These are phyloP conservation scores for Neltuma alba DNA, from an alignment of 306 rosid genomes.

Conservation along the genomic window DNA sequence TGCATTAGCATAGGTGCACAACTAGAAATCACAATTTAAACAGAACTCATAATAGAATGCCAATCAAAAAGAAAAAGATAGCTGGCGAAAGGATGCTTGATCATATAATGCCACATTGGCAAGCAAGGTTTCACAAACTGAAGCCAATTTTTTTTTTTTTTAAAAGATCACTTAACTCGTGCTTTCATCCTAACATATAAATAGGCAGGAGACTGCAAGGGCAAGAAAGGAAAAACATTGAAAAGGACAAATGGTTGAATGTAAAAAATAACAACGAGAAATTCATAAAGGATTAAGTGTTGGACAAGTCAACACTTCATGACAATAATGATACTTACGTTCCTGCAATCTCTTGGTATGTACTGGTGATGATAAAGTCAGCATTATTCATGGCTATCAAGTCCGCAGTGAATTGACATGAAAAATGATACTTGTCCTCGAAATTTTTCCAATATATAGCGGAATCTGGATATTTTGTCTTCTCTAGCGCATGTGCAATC, in stretches of 20 bases:
- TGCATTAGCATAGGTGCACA: constrained; percentile 17
- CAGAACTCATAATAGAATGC: background rate
- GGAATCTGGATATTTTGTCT: constrained; percentile 93
- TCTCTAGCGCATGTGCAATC: constrained; percentile 92
- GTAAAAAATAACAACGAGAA: constrained; percentile 8
- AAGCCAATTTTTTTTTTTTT: too few relatives aligned
- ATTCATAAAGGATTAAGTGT: background rate
- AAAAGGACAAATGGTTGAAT: background rate
- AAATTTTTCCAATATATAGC: constrained; percentile 85
- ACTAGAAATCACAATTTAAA: background rate
- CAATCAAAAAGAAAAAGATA: background rate
- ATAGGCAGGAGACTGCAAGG: constrained; percentile 2
- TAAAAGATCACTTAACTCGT: background rate
- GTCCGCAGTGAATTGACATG: constrained; percentile 95
- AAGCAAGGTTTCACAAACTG: constrained; percentile 17
- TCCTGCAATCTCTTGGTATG: constrained; percentile 99
- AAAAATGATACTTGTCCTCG: constrained; percentile 88
- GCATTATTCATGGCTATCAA: constrained; percentile 91
- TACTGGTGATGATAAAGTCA: constrained; percentile 95
- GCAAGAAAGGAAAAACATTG: background rate
- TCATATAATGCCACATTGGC: constrained; percentile 16
- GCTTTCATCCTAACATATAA: constrained; percentile 19
- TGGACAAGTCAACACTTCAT: background rate
- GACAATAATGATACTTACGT: constrained; percentile 56
- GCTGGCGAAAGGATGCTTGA: background rate